These are phyloP conservation scores for Balamuthia mandrillaris DNA, from an alignment of 208 protist genomes.

Conservation along the genomic window DNA sequence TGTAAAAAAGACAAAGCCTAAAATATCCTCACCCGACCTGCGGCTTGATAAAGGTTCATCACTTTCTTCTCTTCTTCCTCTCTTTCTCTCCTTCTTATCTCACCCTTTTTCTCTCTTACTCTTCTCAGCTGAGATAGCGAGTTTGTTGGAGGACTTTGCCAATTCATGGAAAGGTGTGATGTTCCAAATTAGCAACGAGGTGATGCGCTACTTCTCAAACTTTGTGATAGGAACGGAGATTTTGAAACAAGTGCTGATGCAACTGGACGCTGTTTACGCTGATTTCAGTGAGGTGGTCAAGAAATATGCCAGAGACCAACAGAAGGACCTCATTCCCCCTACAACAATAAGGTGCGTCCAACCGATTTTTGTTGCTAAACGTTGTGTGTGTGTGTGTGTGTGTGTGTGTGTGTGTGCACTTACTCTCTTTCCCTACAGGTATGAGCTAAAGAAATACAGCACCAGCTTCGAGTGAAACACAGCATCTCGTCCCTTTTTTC, in stretches of 20 bases:
- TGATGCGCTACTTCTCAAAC: slow-evolving; percentile 21
- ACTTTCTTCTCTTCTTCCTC: not conserved
- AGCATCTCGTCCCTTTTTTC: too few species aligned
- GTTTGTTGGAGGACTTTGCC: slow-evolving; percentile 3
- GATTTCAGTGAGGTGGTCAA: not conserved
- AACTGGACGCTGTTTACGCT: not conserved
- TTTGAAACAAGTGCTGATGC: not conserved
- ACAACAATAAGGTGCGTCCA: too few species aligned
- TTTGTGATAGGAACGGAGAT: not conserved
- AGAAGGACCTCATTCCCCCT: too few species aligned
- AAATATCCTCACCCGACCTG: not conserved
- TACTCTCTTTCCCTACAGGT: too few species aligned
- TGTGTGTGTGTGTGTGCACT: too few species aligned
- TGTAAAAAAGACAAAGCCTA: not conserved
- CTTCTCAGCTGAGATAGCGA: too few species aligned
- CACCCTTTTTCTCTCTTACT: too few species aligned
- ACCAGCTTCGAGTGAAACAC: too few species aligned
- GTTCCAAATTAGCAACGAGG: not conserved
- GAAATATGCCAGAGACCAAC: not conserved
- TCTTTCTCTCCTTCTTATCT: too few species aligned
- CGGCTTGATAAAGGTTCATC: not conserved
- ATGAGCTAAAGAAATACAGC: too few species aligned
- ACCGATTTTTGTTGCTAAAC: too few species aligned
- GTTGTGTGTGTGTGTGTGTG: too few species aligned
- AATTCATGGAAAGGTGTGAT: not conserved